Evolutionary conservation across 192 early-diverging fungal genomes (phyloP).

Genomic region (Nowakowskiella sp.): DNA sequence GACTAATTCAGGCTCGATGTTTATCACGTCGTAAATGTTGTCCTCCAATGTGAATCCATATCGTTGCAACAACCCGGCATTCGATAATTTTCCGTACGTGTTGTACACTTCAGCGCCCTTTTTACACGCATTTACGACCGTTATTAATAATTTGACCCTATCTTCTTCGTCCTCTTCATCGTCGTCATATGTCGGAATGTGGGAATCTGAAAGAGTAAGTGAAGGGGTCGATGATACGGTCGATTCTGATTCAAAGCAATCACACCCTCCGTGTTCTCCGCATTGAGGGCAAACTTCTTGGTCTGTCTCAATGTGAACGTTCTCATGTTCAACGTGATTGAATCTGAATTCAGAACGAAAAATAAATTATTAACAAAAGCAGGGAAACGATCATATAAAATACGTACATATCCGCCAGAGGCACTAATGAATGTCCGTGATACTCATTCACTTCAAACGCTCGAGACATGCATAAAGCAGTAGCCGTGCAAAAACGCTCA

Average conservation of each 20-base stretch:
- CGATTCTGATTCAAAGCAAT: too few species aligned
- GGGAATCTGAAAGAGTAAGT: too few species aligned
- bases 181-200: too few species aligned
- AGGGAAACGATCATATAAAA: too few species aligned
- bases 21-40: slow-evolving; percentile 53
- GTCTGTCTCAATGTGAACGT: slow-evolving; percentile 76
- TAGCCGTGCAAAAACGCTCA: slow-evolving; percentile 50
- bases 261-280: slow-evolving; percentile 55
- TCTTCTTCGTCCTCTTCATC: slow-evolving; percentile 35
- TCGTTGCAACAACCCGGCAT: slow-evolving; percentile 48
- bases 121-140: slow-evolving; percentile 34
- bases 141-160: slow-evolving; percentile 50
- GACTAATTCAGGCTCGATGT: slow-evolving; percentile 41
- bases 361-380: too few species aligned
- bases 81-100: slow-evolving; percentile 73
- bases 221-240: too few species aligned
- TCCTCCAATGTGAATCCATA: slow-evolving; percentile 61
- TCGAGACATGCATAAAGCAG: slow-evolving; percentile 66
- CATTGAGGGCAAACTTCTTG: slow-evolving; percentile 74
- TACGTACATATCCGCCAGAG: slow-evolving; percentile 71
- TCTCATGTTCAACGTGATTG: slow-evolving; percentile 63
- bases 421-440: slow-evolving; percentile 77
- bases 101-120: slow-evolving; percentile 75
- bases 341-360: slow-evolving; percentile 41
- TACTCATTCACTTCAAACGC: slow-evolving; percentile 77